Base-by-base conservation (phyloP, 257 asterid species). In the Nicotiana benthamiana region DNA sequence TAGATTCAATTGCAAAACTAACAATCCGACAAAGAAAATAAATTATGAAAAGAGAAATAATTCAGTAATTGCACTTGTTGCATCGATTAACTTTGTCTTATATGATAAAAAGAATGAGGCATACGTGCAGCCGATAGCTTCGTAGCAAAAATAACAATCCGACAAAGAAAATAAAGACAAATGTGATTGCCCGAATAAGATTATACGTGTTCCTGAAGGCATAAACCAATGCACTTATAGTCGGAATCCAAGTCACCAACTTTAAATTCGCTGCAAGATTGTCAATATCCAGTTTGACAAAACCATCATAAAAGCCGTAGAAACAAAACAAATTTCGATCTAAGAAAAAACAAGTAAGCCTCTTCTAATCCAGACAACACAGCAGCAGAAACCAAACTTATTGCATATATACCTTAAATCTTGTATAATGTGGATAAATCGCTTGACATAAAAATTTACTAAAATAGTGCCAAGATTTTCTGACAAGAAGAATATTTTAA, bases 91-190 rank as follows among this genome's bases (percentile, higher is more conserved):
- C 34, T 67, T 67, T 43, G 57, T 43, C 34, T 40, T 40, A 70
- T 18, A 43, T 43, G 77, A 70, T 70, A 70, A 12, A 27, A 20
- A 9, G 34, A 52, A 27, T 15, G 0, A 28, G 40, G 5, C 57
- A 15, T 24, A 40, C 32, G 43, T 30, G 12, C 34, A 70, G 53
- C 77, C 20, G 2, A 68, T 68, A 68, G 76, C n/a, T 36, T 68
- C 76, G 11, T 36, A 34, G 30, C 56, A 40, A 68, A 68, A 68
- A 17, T 32, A 62, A 62, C 56, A 68, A 36, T 18, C 12, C 76
- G 56, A 68, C 76, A 68, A 68, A 68, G 76, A 68, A n/a, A 8
- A 68, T 68, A 40, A 68, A n/a, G 56, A 68, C 76, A 68, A 68
- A 68, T 68, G 76, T 68, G 76, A 68, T 68, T 36, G 30, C 12